These are phyloP conservation scores for Nemania sp. DNA, from an alignment of 2,329 filamentous ascomycete species.

Conservation along the genomic window DNA sequence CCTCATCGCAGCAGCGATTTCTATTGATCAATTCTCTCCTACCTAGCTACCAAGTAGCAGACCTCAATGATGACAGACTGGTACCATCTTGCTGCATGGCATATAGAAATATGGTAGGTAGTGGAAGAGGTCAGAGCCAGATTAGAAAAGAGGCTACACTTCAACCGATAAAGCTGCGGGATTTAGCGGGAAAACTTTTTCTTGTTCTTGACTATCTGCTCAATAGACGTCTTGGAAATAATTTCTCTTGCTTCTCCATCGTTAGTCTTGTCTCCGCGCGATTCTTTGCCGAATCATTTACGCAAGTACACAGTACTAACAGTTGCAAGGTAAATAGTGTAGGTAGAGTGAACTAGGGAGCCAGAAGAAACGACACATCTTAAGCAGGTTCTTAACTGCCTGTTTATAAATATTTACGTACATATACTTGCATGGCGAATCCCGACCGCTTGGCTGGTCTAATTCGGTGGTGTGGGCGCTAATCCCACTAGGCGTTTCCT, in stretches of 20 bases:
- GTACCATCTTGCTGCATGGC: neutral
- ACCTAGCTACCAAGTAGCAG: too few species aligned
- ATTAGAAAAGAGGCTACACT: neutral
- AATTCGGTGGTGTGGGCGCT: neutral
- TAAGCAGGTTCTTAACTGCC: too few species aligned
- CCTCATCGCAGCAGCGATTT: neutral
- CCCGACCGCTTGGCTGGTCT: conserved; percentile 4
- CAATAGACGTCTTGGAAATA: neutral
- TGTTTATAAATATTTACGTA: conserved; percentile 17
- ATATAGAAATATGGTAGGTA: neutral
- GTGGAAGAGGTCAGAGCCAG: neutral
- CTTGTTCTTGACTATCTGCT: neutral
- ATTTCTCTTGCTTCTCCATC: neutral
- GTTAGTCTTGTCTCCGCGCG: too few species aligned
- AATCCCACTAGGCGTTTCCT: conserved; percentile 5
- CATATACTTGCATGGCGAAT: conserved; percentile 10
- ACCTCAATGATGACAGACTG: neutral
- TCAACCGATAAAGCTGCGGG: neutral
- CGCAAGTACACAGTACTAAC: neutral
- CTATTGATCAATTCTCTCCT: conserved; percentile 1
- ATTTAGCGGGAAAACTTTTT: neutral
- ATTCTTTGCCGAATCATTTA: neutral
- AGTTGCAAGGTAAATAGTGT: too few species aligned
- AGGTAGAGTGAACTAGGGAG: neutral
- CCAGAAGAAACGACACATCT: too few species aligned